Evolutionary conservation across 805 yeast genomes (phyloP).

Genomic region (Spathaspora girioi): DNA sequence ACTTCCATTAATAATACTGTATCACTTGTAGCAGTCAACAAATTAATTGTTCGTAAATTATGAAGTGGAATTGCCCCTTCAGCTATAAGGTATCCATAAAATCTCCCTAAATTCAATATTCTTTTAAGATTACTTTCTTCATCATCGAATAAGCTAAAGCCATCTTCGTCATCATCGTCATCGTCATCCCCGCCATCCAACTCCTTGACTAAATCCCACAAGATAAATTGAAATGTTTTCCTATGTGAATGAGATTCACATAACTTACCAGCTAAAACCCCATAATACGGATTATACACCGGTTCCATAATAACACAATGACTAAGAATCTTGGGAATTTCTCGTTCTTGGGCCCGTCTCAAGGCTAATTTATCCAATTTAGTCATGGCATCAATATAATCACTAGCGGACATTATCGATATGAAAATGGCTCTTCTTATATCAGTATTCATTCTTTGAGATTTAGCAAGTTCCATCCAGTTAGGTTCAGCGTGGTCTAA

Average conservation of each 20-base stretch:
- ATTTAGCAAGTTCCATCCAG: constrained; percentile 82
- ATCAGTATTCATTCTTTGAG: constrained; percentile 93
- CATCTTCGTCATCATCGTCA: constrained; percentile 29
- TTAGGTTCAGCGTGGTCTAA: constrained; percentile 74
- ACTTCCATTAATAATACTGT: constrained; percentile 70
- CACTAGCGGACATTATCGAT: constrained; percentile 93
- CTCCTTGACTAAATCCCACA: constrained; percentile 83
- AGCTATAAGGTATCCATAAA: constrained; percentile 73
- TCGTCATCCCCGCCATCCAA: constrained; percentile 48
- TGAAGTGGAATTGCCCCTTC: constrained; percentile 74
- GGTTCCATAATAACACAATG: constrained; percentile 87
- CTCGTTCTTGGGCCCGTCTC: constrained; percentile 77
- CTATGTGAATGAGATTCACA: constrained; percentile 72
- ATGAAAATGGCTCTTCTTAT: constrained; percentile 90
- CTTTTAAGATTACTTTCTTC: constrained; percentile 58
- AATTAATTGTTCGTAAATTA: constrained; percentile 67
- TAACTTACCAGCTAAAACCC: constrained; percentile 69
- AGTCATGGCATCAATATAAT: constrained; percentile 81
- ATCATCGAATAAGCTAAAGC: constrained; percentile 33
- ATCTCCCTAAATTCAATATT: constrained; percentile 70
- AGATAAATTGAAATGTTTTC: constrained; percentile 80
- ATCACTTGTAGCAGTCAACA: constrained; percentile 64
- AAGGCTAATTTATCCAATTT: constrained; percentile 76
- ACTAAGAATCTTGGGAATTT: constrained; percentile 77
- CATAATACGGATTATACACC: constrained; percentile 86